Percentiles rank a stretch among this genome's conserved stretches.
Evolutionary conservation across 208 protist species (phyloP).

Genomic region (Phytomonas serpens): DNA sequence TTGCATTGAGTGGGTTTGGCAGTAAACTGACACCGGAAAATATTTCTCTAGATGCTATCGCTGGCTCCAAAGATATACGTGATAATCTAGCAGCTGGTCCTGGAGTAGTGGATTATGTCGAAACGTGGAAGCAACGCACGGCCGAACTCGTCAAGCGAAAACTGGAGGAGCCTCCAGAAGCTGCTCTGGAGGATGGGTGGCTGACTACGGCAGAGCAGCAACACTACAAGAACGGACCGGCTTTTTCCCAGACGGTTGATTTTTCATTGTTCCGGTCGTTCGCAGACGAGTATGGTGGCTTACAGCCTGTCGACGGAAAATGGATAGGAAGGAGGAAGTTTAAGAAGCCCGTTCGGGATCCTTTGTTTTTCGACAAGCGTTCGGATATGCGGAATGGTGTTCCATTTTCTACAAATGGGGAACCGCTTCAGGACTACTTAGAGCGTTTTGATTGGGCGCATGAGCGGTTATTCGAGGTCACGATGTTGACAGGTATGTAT

Average conservation of each 20-base stretch:
- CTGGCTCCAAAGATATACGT: slow-evolving; percentile 4
- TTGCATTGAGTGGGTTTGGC: neutral
- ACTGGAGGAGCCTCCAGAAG: slow-evolving; percentile 21
- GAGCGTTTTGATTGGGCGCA: slow-evolving; percentile 41
- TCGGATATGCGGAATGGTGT: slow-evolving; percentile 74
- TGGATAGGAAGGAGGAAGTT: slow-evolving; percentile 45
- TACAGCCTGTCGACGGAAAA: slow-evolving; percentile 52
- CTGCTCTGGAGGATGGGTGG: slow-evolving; percentile 28
- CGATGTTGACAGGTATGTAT: slow-evolving; percentile 28
- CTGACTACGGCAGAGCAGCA: slow-evolving; percentile 32
- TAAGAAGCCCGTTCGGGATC: slow-evolving; percentile 57
- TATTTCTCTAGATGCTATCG: neutral
- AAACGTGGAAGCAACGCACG: slow-evolving; percentile 44
- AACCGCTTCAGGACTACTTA: slow-evolving; percentile 34
- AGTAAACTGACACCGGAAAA: neutral
- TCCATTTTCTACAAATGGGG: slow-evolving; percentile 55
- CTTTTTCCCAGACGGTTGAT: slow-evolving; percentile 42
- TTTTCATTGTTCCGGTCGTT: slow-evolving; percentile 23
- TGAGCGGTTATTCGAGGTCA: slow-evolving; percentile 67
- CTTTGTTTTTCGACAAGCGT: slow-evolving; percentile 66
- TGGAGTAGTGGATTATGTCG: slow-evolving; percentile 38
- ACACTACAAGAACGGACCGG: slow-evolving; percentile 36
- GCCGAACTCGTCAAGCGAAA: slow-evolving; percentile 17
- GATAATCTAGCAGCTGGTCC: slow-evolving; percentile 36
- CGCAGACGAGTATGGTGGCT: slow-evolving; percentile 51